Base-by-base conservation (phyloP, 805 yeast genomes). In the Scheffersomyces coipomensis region DNA sequence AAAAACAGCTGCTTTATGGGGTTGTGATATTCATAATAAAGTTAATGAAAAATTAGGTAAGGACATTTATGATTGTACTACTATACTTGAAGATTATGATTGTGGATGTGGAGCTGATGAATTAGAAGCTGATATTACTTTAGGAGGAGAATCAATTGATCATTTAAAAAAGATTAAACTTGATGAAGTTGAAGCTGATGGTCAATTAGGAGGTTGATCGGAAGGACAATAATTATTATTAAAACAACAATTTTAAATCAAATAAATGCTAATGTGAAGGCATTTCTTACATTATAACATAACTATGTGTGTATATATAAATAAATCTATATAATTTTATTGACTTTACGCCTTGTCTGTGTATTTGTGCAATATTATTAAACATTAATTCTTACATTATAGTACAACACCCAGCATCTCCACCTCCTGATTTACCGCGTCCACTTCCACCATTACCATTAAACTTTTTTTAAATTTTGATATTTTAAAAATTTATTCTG, bases 71-170 rank as follows among this genome's bases (percentile, higher is more conserved):
- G 97, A 93, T 59, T 93, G 99, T 59, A 73, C 87, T 2, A 79
- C 76, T 6, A 85, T 93, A 40, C 67, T 87, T 38, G 97, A 88
- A 49, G 93, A 88, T 62, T 93, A 93, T 61, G 96, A 90, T 53
- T 91, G 99, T 68, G 99, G 99, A 0, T 91, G 99, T 65, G 96
- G 93, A 1, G 71, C 60, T 10, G 95, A 81, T 36, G 91, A 81
- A 51, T 78, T 75, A 48, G 73, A 66, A 34, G 64, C 54, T 5
- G 80, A 71, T 39, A 47, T 44, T 15, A 73, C 76, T 2, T 54
- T 70, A 40, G 68, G 66, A 2, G 44, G 45, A 4, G 58, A 60
- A 37, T 48, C 53, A 13, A 46, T 60, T 22, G 64, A 66, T 2
- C 80, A 76, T 51, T 53, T 78, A 44, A 56, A 68, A 19, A 64